Conservation (phyloP, 2,329 filamentous ascomycete species). For the Magnaporthiopsis incrustans region DNA sequence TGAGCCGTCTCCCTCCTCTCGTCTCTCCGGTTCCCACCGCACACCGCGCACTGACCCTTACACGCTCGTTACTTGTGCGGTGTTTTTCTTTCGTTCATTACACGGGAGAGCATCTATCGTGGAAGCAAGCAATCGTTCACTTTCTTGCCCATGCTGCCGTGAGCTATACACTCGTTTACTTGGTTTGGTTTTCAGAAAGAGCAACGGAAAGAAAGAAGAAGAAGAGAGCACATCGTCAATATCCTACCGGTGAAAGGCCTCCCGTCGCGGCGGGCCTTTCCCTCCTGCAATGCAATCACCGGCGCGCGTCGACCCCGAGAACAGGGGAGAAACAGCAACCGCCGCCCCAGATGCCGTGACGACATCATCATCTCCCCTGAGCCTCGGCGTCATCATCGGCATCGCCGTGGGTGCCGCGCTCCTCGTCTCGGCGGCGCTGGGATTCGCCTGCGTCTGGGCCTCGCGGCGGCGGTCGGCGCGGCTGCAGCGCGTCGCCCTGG, state of each 20-base stretch:
- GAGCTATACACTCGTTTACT: neutral
- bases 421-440: conserved; percentile 34
- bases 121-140: too few species aligned
- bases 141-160: neutral
- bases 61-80: too few species aligned
- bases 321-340: neutral
- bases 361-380: conserved; percentile 11
- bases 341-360: too few species aligned
- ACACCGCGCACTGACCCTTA: too few species aligned
- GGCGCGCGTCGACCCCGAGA: neutral
- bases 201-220: too few species aligned
- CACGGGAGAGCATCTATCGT: too few species aligned
- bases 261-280: neutral
- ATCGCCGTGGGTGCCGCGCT: conserved; percentile 41
- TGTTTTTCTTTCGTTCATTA: too few species aligned
- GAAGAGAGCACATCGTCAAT: neutral
- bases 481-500: neutral
- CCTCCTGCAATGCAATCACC: neutral
- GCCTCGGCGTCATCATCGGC: conserved; percentile 29
- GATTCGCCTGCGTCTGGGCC: conserved; percentile 33
- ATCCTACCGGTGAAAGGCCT: neutral
- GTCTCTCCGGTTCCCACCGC: too few species aligned
- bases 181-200: neutral
- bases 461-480: conserved; percentile 21
- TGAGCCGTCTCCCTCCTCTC: too few species aligned